A percentile compares a stretch with the other conserved stretches of the same genome.
Evolutionary conservation across 768 basidiomycete genomes (phyloP).

Genomic region (Kwoniella pini): DNA sequence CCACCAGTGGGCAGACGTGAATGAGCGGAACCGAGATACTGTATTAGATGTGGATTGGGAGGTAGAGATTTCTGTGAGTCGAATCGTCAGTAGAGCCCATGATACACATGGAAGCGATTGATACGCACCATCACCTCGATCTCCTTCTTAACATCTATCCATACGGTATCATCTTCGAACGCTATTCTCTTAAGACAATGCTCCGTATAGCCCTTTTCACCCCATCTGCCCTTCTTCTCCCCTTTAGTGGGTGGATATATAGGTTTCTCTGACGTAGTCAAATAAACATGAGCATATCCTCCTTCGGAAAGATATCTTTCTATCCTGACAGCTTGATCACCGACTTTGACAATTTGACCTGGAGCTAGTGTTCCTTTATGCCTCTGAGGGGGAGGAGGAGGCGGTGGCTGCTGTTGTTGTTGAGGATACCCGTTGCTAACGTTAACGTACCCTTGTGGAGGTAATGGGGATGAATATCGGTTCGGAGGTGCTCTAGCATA

Average conservation of each 20-base stretch:
- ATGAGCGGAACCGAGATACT: slow-evolving; percentile 94
- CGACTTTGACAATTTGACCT: slow-evolving; percentile 83
- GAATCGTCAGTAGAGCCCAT: slow-evolving; percentile 17
- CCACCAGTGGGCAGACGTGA: slow-evolving; percentile 76
- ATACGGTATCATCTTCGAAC: slow-evolving; percentile 82
- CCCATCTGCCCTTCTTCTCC: slow-evolving; percentile 43
- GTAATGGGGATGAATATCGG: slow-evolving; percentile 4
- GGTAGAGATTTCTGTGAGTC: slow-evolving; percentile 73
- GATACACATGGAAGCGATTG: slow-evolving; percentile 1
- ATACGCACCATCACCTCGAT: slow-evolving; percentile 91
- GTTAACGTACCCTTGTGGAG: slow-evolving; percentile 2
- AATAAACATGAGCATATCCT: slow-evolving; percentile 97
- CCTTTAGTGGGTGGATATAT: slow-evolving; percentile 57
- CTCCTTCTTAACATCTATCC: slow-evolving; percentile 92
- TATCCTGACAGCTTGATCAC: slow-evolving; percentile 80
- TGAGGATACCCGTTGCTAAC: slow-evolving; percentile 3
- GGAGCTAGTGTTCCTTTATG: slow-evolving; percentile 57
- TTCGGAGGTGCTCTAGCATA: slow-evolving; percentile 9
- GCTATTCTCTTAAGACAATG: slow-evolving; percentile 98
- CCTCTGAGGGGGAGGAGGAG: slow-evolving; percentile 25
- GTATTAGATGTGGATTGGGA: slow-evolving; percentile 92
- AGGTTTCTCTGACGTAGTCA: slow-evolving; percentile 80
- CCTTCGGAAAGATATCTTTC: slow-evolving; percentile 97
- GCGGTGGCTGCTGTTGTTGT: slow-evolving; percentile 2
- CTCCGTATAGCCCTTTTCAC: slow-evolving; percentile 74